Evolutionary conservation across 768 basidiomycete genomes (phyloP), one percentile per base, ranked within the genome.

Genomic region (Aureoboletus auriporus): DNA sequence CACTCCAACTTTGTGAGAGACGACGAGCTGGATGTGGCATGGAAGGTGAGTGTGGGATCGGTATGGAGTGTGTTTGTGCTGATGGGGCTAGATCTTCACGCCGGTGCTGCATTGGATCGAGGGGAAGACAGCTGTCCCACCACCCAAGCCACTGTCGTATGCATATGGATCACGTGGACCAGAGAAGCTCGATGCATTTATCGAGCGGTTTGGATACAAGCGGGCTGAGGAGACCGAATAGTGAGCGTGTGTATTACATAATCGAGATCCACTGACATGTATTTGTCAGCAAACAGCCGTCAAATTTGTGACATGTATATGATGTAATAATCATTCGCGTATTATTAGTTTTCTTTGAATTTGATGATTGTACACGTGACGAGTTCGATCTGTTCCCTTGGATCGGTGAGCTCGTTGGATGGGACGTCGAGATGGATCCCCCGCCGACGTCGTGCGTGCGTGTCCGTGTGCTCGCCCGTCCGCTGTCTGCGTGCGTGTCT

Each of bases 1-100:
- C 94, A 97, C 71, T 95, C 93, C 26, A 99, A 99, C 75, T 99
- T 99, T 74, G 95, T 99, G 49, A 84, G 95, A 53, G 81, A 97
- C 66, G 95, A 99, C 69, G 95, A 99, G 70, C 76, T 99, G 58
- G 95, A 97, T 61, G 84, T 86, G 44, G 96, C 95, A 3, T 99
- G 95, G 95, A 96, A 95, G 84, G 91, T 89, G 42, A 40, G 78
- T 67, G 45, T 35, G 31, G 27, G 29, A 33, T 23, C 33, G 16
- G 3, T 12, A n/a, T 38, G 43, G 30, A 30, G 30, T 31, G 39
- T 39, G 20, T 23, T 23, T 23, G 42, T 42, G 30, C 50, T 56
- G 47, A 55, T 29, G n/a, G 9, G 31, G 36, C 17, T 60, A 93
- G 89, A 93, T 94, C 60, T 93, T 93, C 73, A 93, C 92, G 20